Conservation (phyloP, 2,329 filamentous ascomycete genomes). For the Leptoxyphium fumago region DNA sequence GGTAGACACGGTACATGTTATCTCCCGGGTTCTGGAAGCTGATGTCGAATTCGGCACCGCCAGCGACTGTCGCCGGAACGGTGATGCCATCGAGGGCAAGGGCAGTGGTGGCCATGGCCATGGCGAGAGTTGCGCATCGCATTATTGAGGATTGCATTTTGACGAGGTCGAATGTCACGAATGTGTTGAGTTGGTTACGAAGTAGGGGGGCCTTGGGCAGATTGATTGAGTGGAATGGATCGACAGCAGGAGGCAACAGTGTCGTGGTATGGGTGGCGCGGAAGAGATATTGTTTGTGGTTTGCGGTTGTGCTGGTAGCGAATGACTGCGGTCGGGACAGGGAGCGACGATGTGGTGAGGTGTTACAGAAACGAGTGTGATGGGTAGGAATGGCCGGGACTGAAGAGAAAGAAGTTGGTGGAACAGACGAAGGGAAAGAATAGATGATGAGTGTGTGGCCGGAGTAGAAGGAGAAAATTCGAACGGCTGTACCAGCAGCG, state of each 20-base stretch:
- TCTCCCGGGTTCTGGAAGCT: slow-evolving; percentile 17
- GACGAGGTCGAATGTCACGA: neutral
- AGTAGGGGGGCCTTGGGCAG: neutral
- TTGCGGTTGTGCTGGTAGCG: no score
- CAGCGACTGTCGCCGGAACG: slow-evolving; percentile 11
- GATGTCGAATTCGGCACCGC: slow-evolving; percentile 15
- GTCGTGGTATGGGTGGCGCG: no score
- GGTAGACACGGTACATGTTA: slow-evolving; percentile 18
- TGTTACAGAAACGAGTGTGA: neutral
- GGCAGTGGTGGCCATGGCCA: neutral
- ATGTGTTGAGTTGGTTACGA: neutral
- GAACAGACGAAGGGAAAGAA: no score
- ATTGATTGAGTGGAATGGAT: no score
- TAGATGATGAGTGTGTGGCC: no score
- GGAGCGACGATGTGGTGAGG: neutral
- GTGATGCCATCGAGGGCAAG: slow-evolving; percentile 14
- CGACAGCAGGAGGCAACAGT: no score
- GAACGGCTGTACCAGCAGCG: no score
- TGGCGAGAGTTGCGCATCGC: neutral
- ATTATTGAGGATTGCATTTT: neutral
- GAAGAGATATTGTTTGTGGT: no score
- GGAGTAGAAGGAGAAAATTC: no score
- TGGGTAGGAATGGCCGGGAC: neutral
- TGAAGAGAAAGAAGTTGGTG: neutral
- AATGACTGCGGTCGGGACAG: neutral